Evolutionary conservation across 345 rosid species (phyloP), one percentile per base, ranked within the genome.

Genomic region (Raphanus sativus): DNA sequence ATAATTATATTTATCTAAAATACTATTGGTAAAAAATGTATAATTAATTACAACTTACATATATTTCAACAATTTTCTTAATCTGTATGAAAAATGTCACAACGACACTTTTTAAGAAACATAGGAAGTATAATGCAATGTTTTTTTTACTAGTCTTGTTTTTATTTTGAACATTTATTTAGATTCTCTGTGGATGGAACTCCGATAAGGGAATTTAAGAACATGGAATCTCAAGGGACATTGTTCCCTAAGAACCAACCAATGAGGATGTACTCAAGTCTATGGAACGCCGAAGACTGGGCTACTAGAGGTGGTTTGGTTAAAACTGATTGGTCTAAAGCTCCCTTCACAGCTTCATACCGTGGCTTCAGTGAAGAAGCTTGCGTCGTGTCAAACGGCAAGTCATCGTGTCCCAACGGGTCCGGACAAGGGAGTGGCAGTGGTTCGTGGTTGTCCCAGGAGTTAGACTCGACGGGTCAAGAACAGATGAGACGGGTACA

Each of bases 161-260:
- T 63, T 3, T 0, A 12, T 21, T 8, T 8, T 34, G 7, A n/a
- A 0, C 11, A 16, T 3, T 24, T 1, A 32, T 77, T 9, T 73
- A 86, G 91, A 7, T 81, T 84, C 84, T 83, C 78, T 0, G 83
- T 86, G 1, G 91, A 89, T 65, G 88, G 87, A 4, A 75, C 71
- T 2, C 87, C 93, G 2, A 86, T 65, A 29, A 80, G 87, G 65
- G 85, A 84, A 63, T 84, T 80, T 81, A 71, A 84, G 83, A 84
- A 84, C 82, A 29, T 80, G 76, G 87, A 84, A 56, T 70, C 83
- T 8, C 80, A 29, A 17, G 85, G 85, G 56, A 62, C n/a, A 25
- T 32, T 60, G 40, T 75, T 65, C 32, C 78, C 78, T 7, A 66
- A 66, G 42, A 75, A 75, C 25, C 78, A 75, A 17, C 72, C 78